Evolutionary conservation across 495 filamentous ascomycete genomes (phyloP).

Genomic region (Apiosordaria backusii): DNA sequence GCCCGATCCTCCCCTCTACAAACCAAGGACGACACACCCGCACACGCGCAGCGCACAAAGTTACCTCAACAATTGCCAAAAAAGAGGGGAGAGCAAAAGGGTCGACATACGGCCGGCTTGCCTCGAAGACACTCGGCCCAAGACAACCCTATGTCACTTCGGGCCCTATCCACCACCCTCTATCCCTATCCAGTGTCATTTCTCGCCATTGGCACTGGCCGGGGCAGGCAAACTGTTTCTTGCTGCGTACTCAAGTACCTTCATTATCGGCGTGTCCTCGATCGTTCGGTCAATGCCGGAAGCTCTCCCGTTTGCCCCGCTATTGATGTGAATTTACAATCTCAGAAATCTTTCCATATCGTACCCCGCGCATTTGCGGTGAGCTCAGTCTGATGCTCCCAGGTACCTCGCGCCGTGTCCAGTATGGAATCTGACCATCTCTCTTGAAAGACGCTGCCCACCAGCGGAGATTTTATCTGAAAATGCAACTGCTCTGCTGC

Average conservation of each 20-base stretch:
- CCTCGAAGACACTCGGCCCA: conserved; percentile 1
- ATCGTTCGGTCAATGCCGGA: neutral
- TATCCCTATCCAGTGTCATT: too few relatives aligned
- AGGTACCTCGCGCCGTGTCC: neutral
- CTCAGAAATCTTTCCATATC: neutral
- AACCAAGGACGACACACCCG: conserved; percentile 4
- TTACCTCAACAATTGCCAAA: neutral
- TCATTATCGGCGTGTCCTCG: too few relatives aligned
- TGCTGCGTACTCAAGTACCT: too few relatives aligned
- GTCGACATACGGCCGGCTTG: neutral
- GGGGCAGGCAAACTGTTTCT: neutral
- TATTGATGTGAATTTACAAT: neutral
- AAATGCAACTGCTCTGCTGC: neutral
- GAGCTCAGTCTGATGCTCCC: neutral
- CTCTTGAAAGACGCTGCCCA: neutral
- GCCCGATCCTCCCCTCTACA: conserved; percentile 22
- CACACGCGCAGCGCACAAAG: neutral
- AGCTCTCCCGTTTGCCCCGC: neutral
- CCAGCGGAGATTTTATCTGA: conserved; percentile 5
- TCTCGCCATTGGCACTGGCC: neutral
- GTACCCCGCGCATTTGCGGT: neutral
- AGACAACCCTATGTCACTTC: conserved; percentile 9
- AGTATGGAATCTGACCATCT: neutral
- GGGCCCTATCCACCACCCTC: too few relatives aligned
- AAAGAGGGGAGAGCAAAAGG: neutral